phyloP scores from a whole-genome alignment of 1,284 basidiomycete genomes.

The Tylopilus sp. region DNA sequence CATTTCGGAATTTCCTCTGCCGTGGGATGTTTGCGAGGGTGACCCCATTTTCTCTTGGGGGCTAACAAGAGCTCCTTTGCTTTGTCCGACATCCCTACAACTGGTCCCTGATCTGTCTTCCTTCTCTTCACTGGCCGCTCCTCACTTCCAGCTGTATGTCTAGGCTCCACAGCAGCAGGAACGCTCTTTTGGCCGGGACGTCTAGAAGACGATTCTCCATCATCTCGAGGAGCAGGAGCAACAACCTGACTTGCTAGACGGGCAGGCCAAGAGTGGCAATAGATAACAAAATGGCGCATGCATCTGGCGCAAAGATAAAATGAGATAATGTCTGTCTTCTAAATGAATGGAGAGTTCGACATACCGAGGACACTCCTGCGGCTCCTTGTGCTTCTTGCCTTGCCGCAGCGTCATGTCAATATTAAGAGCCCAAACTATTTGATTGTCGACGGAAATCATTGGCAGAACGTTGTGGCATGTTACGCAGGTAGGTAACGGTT shows the following conservation, averaged over 20 bases:
- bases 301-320: conserved; percentile 47
- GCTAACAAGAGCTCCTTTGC: conserved; percentile 35
- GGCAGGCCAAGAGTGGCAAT: conserved; percentile 65
- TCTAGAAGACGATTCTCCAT: conserved; percentile 45
- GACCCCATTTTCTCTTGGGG: conserved; percentile 37
- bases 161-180: conserved; percentile 51
- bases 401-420: conserved; percentile 44
- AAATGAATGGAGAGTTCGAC: conserved; percentile 29
- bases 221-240: conserved; percentile 47
- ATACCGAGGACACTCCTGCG: conserved; percentile 72
- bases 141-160: conserved; percentile 46
- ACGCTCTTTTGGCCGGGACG: conserved; percentile 51
- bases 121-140: conserved; percentile 46
- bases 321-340: conserved; percentile 18
- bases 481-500: conserved; percentile 58
- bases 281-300: conserved; percentile 74
- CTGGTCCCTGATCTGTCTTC: conserved; percentile 38
- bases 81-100: conserved; percentile 40
- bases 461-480: conserved; percentile 69
- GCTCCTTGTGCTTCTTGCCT: conserved; percentile 56
- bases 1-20: conserved; percentile 37
- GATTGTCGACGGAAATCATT: conserved; percentile 67
- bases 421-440: conserved; percentile 69
- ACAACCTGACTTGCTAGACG: conserved; percentile 54
- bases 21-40: conserved; percentile 38